Evolutionary conservation across 768 basidiomycete genomes (phyloP).

Genomic region (Hebeloma cylindrosporum): DNA sequence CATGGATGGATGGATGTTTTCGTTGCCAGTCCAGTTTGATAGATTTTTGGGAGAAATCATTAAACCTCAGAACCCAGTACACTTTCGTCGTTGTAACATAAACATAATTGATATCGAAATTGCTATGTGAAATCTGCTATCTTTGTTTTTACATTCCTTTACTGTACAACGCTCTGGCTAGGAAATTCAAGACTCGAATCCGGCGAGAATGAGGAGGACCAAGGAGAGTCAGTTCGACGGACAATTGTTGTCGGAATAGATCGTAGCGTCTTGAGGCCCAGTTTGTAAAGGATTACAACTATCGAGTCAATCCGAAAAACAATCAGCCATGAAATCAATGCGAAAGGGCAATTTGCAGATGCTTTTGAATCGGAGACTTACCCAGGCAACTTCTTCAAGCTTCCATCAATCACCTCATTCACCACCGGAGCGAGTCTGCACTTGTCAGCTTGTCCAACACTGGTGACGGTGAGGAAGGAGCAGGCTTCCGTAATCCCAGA

Average conservation of each 20-base stretch:
- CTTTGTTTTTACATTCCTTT: too few species aligned
- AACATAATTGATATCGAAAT: too few species aligned
- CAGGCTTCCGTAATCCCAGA: constrained; percentile 39
- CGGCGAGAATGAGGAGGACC: not conserved
- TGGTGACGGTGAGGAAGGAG: constrained; percentile 35
- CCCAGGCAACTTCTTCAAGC: constrained; percentile 30
- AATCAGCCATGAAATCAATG: not conserved
- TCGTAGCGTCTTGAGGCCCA: constrained; percentile 38
- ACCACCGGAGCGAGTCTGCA: constrained; percentile 36
- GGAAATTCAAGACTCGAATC: not conserved
- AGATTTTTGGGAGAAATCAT: too few species aligned
- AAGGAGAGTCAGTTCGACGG: constrained; percentile 8
- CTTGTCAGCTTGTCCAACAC: constrained; percentile 23
- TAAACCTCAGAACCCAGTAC: too few species aligned
- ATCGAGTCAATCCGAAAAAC: not conserved
- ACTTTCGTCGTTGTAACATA: too few species aligned
- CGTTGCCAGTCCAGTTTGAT: too few species aligned
- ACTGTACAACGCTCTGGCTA: too few species aligned
- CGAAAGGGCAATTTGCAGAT: not conserved
- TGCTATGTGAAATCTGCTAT: too few species aligned
- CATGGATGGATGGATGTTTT: constrained; percentile 2
- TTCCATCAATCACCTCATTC: constrained; percentile 25
- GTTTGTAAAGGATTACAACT: constrained; percentile 42
- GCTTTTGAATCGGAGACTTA: too few species aligned
- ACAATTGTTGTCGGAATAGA: constrained; percentile 31